Percentiles rank a stretch among this genome's conserved stretches.
Conservation (phyloP, 768 basidiomycete genomes). For the Suillus decipiens region DNA sequence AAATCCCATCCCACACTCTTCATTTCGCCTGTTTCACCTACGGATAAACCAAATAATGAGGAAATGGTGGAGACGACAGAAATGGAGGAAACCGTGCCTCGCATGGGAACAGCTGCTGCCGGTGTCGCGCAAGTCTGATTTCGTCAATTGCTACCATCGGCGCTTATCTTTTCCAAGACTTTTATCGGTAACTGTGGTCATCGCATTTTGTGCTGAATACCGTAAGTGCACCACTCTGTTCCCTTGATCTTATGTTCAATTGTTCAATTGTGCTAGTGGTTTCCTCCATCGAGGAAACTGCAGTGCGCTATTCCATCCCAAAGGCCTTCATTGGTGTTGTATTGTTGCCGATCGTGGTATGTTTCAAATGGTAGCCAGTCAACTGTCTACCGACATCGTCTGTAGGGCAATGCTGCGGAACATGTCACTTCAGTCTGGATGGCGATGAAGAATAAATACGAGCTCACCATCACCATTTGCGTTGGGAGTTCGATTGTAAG, state of each 20-base stretch:
- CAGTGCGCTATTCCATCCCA: constrained; percentile 75
- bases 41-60: constrained; percentile 32
- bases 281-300: constrained; percentile 90
- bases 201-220: constrained; percentile 88
- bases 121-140: constrained; percentile 44
- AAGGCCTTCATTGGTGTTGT: constrained; percentile 87
- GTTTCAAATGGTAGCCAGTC: constrained; percentile 25
- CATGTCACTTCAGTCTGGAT: constrained; percentile 88
- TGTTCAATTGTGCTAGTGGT: constrained; percentile 54
- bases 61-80: not conserved
- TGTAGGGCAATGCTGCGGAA: constrained; percentile 79
- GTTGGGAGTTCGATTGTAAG: constrained; percentile 83
- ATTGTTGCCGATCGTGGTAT: constrained; percentile 81
- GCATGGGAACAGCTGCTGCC: constrained; percentile 76
- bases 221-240: constrained; percentile 43
- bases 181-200: constrained; percentile 73
- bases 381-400: not conserved
- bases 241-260: not conserved
- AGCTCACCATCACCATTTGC: constrained; percentile 76
- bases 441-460: constrained; percentile 78
- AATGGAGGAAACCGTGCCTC: constrained; percentile 31
- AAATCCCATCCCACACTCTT: constrained; percentile 66
- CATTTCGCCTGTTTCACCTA: not conserved
- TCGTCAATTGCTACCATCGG: not conserved
- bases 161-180: constrained; percentile 43